phyloP scores from a whole-genome alignment of 306 rosid species.

The Castanea mollissima region DNA sequence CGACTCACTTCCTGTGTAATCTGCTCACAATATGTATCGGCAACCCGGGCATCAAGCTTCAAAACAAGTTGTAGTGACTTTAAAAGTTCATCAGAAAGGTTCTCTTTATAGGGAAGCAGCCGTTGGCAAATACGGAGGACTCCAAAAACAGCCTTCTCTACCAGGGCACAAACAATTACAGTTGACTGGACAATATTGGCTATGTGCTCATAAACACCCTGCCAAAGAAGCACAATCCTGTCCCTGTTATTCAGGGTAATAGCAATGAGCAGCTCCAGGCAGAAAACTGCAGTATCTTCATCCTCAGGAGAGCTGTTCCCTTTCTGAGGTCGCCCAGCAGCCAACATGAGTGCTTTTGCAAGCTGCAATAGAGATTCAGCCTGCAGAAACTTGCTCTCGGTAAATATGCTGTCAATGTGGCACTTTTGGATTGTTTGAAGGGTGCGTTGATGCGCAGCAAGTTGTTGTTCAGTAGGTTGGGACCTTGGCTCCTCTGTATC shows the following conservation, averaged over 20 bases:
- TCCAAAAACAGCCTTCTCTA: slow-evolving; percentile 98
- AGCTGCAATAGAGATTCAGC: slow-evolving; percentile 94
- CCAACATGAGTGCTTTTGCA: slow-evolving; percentile 90
- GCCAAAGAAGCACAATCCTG: slow-evolving; percentile 93
- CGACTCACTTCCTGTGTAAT: slow-evolving; percentile 96
- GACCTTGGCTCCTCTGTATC: slow-evolving; percentile 97
- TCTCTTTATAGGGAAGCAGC: slow-evolving; percentile 95
- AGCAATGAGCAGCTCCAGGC: slow-evolving; percentile 92
- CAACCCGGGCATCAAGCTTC: slow-evolving; percentile 98
- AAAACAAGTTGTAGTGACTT: slow-evolving; percentile 89
- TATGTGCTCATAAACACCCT: slow-evolving; percentile 94
- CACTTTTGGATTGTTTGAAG: slow-evolving; percentile 90
- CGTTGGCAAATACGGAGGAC: slow-evolving; percentile 94
- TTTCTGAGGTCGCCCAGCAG: slow-evolving; percentile 87
- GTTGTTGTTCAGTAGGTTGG: slow-evolving; percentile 98
- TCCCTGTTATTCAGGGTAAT: slow-evolving; percentile 94
- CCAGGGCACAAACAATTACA: slow-evolving; percentile 90
- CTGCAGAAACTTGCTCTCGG: slow-evolving; percentile 92
- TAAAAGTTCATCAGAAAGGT: slow-evolving; percentile 91
- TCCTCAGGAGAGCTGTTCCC: slow-evolving; percentile 90
- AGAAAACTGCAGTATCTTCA: slow-evolving; percentile 97
- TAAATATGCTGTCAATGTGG: slow-evolving; percentile 91
- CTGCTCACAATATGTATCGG: slow-evolving; percentile 96
- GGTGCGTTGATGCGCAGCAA: slow-evolving; percentile 97
- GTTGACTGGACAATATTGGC: slow-evolving; percentile 91